A percentile compares a stretch with the other conserved stretches of the same genome.
These are phyloP conservation scores for Floccularia luteovirens DNA, from an alignment of 768 basidiomycete species.

Conservation along the genomic window DNA sequence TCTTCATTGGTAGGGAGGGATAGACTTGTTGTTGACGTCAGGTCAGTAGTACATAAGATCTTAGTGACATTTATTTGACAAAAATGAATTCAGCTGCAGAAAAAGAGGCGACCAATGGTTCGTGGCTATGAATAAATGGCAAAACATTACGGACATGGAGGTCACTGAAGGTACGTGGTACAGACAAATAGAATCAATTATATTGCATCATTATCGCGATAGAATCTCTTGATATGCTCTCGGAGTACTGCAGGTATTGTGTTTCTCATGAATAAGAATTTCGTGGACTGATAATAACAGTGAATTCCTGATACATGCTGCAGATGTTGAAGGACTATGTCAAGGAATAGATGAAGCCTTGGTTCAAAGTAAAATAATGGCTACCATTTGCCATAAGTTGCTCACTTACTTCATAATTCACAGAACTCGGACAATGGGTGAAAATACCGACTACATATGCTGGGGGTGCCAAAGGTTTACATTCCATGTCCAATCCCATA, in stretches of 20 bases:
- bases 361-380: conserved; percentile 63
- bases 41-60: conserved; percentile 35
- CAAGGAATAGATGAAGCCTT: conserved; percentile 92
- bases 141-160: conserved; percentile 90
- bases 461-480: conserved; percentile 83
- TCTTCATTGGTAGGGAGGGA: conserved; percentile 70
- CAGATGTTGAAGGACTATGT: conserved; percentile 97
- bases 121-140: conserved; percentile 99
- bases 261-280: neutral
- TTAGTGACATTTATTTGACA: neutral
- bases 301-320: conserved; percentile 93
- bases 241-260: conserved; percentile 71
- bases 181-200: no score
- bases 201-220: no score
- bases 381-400: no score
- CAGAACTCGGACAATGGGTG: conserved; percentile 90
- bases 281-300: conserved; percentile 27
- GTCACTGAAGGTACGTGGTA: conserved; percentile 61
- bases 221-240: conserved; percentile 76
- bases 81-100: conserved; percentile 58
- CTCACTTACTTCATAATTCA: no score
- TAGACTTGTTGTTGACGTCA: conserved; percentile 89
- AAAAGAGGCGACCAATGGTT: conserved; percentile 72
- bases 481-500: neutral
- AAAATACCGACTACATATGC: conserved; percentile 93